A percentile compares a stretch with the other conserved stretches of the same genome.
Conservation (phyloP, 2,329 filamentous ascomycete species). For the Rhinocladiella mackenziei region DNA sequence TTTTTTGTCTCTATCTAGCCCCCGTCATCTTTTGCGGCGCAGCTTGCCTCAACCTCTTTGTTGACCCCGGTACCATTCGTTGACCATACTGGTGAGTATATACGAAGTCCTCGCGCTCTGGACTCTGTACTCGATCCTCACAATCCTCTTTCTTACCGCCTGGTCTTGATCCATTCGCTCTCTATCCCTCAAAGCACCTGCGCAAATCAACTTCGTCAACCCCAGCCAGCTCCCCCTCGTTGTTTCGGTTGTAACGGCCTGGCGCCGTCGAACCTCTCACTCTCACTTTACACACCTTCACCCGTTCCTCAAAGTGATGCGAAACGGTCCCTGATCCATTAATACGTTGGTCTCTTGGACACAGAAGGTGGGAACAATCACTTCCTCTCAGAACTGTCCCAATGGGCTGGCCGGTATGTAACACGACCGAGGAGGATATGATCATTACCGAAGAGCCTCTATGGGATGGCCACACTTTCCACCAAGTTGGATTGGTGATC, state of each 20-base stretch:
- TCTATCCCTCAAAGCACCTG: no score
- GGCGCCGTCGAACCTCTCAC: conserved; percentile 1
- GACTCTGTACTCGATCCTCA: no score
- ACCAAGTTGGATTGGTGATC: conserved; percentile 53
- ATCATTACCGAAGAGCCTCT: conserved; percentile 45
- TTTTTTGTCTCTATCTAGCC: conserved; percentile 1
- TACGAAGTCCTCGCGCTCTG: no score
- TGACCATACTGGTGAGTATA: no score
- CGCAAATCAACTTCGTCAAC: background rate
- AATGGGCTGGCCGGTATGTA: conserved; percentile 48
- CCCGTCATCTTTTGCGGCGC: conserved; percentile 15
- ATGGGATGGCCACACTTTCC: conserved; percentile 54
- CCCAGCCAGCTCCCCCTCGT: no score
- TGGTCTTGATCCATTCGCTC: background rate
- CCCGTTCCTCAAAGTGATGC: background rate
- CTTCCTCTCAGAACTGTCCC: conserved; percentile 5
- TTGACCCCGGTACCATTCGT: conserved; percentile 1
- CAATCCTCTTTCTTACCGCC: background rate
- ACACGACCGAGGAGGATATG: conserved; percentile 48
- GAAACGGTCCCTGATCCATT: background rate
- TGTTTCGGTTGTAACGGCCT: background rate
- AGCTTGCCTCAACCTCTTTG: conserved; percentile 7
- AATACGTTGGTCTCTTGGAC: background rate
- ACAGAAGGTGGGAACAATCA: background rate
- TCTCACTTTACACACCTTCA: background rate